These are phyloP conservation scores for Coemansia sp. DNA, from an alignment of 192 early-diverging fungal genomes.

Conservation along the genomic window DNA sequence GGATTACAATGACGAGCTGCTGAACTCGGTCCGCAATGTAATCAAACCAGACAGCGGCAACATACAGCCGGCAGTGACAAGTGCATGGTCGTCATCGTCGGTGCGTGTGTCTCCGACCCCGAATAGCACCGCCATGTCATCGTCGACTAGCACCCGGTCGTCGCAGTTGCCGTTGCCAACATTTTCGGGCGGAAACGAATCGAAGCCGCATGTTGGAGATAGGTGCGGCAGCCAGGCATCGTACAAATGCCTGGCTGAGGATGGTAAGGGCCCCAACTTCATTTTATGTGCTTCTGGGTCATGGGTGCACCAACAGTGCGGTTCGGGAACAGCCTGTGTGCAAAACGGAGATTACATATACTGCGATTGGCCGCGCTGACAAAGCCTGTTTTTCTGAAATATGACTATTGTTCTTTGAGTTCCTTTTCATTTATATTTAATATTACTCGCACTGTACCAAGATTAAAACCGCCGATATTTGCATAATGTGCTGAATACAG, in stretches of 20 bases:
- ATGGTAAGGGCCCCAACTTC: constrained; percentile 27
- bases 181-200: background rate
- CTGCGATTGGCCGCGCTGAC: constrained; percentile 41
- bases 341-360: constrained; percentile 38
- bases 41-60: constrained; percentile 1
- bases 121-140: background rate
- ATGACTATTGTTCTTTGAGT: background rate
- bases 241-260: constrained; percentile 27
- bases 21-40: constrained; percentile 30
- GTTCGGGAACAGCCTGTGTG: constrained; percentile 35
- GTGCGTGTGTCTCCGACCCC: background rate
- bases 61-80: background rate
- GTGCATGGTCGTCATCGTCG: background rate
- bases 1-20: constrained; percentile 59
- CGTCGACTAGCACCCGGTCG: background rate
- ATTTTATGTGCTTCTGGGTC: constrained; percentile 25
- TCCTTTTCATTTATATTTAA: background rate
- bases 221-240: constrained; percentile 13
- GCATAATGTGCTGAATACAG: background rate
- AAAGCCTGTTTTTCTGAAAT: background rate
- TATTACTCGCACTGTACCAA: background rate
- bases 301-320: constrained; percentile 43
- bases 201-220: constrained; percentile 13
- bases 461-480: background rate
- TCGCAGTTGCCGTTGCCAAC: background rate